These are phyloP conservation scores for Phytomonas francai DNA, from an alignment of 208 protist genomes.

Conservation along the genomic window DNA sequence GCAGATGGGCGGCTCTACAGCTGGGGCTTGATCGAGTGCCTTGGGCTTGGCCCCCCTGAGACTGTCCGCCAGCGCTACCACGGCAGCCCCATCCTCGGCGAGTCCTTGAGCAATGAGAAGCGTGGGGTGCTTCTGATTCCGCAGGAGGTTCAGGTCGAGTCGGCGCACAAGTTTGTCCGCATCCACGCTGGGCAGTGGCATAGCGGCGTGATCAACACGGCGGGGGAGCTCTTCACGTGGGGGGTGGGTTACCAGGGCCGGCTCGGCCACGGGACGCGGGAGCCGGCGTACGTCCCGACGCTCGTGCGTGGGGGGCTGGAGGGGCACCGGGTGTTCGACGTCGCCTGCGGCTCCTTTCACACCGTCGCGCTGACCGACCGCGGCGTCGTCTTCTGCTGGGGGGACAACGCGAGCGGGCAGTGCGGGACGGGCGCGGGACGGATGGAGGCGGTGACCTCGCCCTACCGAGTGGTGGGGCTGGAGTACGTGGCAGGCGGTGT, in stretches of 20 bases:
- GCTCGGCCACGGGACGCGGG: conserved; percentile 66
- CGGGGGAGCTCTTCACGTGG: conserved; percentile 82
- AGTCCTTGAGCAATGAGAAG: conserved; percentile 74
- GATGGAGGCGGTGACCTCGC: conserved; percentile 51
- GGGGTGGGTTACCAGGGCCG: conserved; percentile 83
- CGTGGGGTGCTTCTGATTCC: conserved; percentile 70
- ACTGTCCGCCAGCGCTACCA: conserved; percentile 36
- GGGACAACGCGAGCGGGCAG: conserved; percentile 78
- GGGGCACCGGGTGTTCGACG: conserved; percentile 49
- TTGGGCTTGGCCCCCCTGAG: conserved; percentile 56
- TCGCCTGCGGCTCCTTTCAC: conserved; percentile 83
- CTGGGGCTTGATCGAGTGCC: conserved; percentile 82
- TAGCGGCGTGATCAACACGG: conserved; percentile 65
- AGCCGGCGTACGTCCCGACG: conserved; percentile 50
- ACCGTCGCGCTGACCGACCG: conserved; percentile 64
- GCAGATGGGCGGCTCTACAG: conserved; percentile 64
- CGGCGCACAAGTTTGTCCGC: conserved; percentile 32
- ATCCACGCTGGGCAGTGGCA: conserved; percentile 87
- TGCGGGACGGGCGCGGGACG: conserved; percentile 36
- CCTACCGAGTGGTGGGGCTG: conserved; percentile 66
- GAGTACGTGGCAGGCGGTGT: conserved; percentile 76
- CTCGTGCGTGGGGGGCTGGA: conserved; percentile 55
- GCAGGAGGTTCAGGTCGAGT: conserved; percentile 42
- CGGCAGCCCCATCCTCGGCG: conserved; percentile 26
- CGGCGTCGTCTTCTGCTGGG: conserved; percentile 77